Evolutionary conservation across 1,284 basidiomycete genomes (phyloP).

Genomic region (Fomitopsis palustris): DNA sequence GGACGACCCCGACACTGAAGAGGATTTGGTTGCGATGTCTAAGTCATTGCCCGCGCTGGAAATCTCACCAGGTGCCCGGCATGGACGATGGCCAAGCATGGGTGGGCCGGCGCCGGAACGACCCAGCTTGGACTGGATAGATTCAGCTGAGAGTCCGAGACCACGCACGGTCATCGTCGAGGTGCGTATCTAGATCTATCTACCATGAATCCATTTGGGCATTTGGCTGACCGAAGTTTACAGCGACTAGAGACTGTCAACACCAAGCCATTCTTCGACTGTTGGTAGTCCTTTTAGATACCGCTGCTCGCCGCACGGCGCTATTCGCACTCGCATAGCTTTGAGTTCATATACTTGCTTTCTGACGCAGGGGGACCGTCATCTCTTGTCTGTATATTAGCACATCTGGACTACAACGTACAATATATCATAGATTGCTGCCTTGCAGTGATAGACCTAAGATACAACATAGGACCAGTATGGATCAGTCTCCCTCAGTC

Average conservation of each 20-base stretch:
- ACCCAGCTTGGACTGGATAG: constrained; percentile 64
- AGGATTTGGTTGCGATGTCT: constrained; percentile 69
- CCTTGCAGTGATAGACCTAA: background rate
- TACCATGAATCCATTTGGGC: too few relatives aligned
- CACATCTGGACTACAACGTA: constrained; percentile 6
- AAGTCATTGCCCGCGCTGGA: constrained; percentile 71
- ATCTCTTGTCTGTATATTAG: constrained; percentile 8
- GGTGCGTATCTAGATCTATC: constrained; percentile 37
- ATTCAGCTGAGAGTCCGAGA: constrained; percentile 40
- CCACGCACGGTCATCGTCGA: constrained; percentile 67
- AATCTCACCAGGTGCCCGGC: constrained; percentile 34
- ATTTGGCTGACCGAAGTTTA: background rate
- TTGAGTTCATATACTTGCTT: constrained; percentile 4
- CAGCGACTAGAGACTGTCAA: constrained; percentile 73
- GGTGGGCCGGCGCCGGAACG: constrained; percentile 25
- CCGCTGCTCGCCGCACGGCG: background rate
- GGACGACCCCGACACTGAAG: constrained; percentile 52
- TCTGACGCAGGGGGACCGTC: constrained; percentile 2
- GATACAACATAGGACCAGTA: background rate
- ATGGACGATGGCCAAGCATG: constrained; percentile 45
- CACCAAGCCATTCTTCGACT: constrained; percentile 63
- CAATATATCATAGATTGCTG: constrained; percentile 3
- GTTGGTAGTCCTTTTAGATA: constrained; percentile 48
- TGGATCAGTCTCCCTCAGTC: constrained; percentile 63
- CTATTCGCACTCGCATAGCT: background rate